Percentiles rank a stretch among this genome's conserved stretches.
phyloP scores from a whole-genome alignment of 2,329 filamentous ascomycete species.

The Rugonectria rugulosa region DNA sequence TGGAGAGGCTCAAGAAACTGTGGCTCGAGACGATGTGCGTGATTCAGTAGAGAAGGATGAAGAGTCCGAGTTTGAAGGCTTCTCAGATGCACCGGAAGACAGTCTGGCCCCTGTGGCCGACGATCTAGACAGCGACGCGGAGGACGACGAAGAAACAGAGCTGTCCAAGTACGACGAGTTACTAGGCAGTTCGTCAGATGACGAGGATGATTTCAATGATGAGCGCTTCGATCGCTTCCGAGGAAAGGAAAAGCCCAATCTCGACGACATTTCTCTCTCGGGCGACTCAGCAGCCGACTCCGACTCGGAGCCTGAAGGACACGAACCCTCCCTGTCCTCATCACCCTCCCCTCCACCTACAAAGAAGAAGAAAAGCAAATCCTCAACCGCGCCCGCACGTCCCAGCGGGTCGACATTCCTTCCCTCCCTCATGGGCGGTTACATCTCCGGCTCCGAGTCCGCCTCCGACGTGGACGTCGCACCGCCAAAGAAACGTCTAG shows the following conservation, averaged over 20 bases:
- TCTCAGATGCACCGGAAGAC: conserved; percentile 44
- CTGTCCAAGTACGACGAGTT: conserved; percentile 54
- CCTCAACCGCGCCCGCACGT: conserved; percentile 14
- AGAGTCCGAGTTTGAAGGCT: conserved; percentile 48
- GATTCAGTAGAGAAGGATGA: conserved; percentile 34
- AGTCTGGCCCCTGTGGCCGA: conserved; percentile 20
- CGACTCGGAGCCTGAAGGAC: conserved; percentile 37
- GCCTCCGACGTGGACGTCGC: conserved; percentile 72
- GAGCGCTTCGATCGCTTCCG: conserved; percentile 42
- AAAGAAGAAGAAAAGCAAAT: conserved; percentile 46
- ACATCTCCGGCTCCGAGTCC: conserved; percentile 78
- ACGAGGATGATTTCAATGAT: conserved; percentile 48
- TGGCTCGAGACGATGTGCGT: conserved; percentile 30
- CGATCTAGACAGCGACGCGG: conserved; percentile 36
- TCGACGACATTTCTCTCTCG: conserved; percentile 51
- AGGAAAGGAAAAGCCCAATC: conserved; percentile 46
- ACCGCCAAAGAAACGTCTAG: conserved; percentile 74
- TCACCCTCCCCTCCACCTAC: conserved; percentile 45
- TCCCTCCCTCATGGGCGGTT: conserved; percentile 80
- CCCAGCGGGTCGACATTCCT: conserved; percentile 67
- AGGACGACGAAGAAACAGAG: conserved; percentile 44
- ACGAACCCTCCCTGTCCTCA: conserved; percentile 33
- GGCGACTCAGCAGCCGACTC: conserved; percentile 40
- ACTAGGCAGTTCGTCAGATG: conserved; percentile 53
- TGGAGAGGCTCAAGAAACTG: conserved; percentile 23